phyloP scores from a whole-genome alignment of 805 yeast genomes.

The Wickerhamomyces xylosicus region DNA sequence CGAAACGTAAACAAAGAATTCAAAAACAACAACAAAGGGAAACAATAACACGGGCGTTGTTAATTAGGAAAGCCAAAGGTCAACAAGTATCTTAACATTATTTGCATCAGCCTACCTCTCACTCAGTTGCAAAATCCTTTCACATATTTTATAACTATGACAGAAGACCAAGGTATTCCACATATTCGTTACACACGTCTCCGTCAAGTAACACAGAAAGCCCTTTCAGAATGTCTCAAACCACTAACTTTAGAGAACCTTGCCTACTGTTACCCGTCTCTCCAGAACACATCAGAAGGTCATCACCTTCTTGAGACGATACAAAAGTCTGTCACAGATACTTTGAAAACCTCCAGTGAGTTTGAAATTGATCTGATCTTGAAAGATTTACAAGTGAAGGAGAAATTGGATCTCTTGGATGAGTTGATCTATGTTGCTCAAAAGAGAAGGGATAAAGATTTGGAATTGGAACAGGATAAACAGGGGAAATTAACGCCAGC shows the following conservation, averaged over 20 bases:
- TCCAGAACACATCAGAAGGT: background rate
- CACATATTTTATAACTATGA: background rate
- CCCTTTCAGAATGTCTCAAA: background rate
- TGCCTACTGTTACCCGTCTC: background rate
- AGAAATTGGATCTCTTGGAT: background rate
- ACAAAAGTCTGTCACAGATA: background rate
- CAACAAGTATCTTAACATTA: no score
- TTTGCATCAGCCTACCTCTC: background rate
- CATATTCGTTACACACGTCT: background rate
- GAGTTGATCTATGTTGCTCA: conserved; percentile 7
- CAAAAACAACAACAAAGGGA: no score
- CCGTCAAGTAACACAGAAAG: background rate
- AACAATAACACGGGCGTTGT: background rate
- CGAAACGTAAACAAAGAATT: background rate
- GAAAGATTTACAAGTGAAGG: background rate
- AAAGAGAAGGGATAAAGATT: background rate
- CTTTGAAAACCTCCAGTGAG: background rate
- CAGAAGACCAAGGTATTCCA: background rate
- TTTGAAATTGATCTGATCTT: background rate
- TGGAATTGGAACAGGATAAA: background rate
- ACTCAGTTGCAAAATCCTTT: background rate
- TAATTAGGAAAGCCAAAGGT: no score
- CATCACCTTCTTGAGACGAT: background rate
- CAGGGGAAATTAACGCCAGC: background rate
- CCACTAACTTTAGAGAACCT: background rate